A percentile compares a stretch with the other conserved stretches of the same genome.
phyloP scores from a whole-genome alignment of 192 early-diverging fungal genomes.

The Dissophora globulifera region DNA sequence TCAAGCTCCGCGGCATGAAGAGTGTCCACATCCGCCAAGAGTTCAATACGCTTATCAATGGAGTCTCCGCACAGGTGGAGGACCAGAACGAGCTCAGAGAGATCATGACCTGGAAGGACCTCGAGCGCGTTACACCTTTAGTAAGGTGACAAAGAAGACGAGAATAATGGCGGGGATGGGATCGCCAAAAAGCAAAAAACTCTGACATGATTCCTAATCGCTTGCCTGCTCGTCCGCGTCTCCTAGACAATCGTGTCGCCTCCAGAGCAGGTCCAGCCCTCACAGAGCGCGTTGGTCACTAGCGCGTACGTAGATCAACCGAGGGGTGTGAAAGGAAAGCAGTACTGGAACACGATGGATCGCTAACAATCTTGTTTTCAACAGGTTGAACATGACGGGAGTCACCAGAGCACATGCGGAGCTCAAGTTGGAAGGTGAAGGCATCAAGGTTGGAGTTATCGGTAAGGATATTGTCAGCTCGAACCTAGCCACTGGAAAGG shows the following conservation, averaged over 20 bases:
- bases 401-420: conserved; percentile 41
- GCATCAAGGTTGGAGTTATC: conserved; percentile 60
- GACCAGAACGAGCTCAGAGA: conserved; percentile 6
- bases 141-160: too few relatives aligned
- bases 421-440: conserved; percentile 33
- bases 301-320: conserved; percentile 32
- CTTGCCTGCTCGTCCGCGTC: too few relatives aligned
- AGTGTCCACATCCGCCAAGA: conserved; percentile 23
- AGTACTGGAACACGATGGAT: not conserved
- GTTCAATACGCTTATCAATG: conserved; percentile 11
- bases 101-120: not conserved
- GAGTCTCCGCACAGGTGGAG: conserved; percentile 15
- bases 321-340: too few relatives aligned
- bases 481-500: too few relatives aligned
- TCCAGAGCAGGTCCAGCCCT: conserved; percentile 15
- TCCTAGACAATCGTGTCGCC: conserved; percentile 34
- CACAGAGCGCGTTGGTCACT: conserved; percentile 15
- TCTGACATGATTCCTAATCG: too few relatives aligned
- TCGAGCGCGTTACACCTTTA: conserved; percentile 16
- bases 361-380: not conserved
- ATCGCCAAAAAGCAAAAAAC: not conserved
- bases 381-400: conserved; percentile 52
- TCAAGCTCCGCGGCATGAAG: conserved; percentile 5
- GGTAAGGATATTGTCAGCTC: too few relatives aligned
- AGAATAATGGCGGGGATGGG: too few relatives aligned